These are phyloP conservation scores for Marasmius oreades DNA, from an alignment of 1,284 basidiomycete genomes.

Conservation along the genomic window DNA sequence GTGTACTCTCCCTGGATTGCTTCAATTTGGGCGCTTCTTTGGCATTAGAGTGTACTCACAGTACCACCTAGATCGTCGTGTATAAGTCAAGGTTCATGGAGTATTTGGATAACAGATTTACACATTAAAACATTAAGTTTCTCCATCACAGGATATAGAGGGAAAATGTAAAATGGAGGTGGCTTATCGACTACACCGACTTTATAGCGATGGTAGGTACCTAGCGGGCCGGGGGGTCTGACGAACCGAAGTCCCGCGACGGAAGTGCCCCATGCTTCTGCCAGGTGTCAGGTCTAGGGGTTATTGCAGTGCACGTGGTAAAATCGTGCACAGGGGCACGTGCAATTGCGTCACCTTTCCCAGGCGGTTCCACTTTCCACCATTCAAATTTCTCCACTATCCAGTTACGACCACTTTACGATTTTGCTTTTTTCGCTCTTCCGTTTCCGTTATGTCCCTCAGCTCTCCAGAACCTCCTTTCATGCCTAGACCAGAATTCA, in stretches of 20 bases:
- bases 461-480: conserved; percentile 42
- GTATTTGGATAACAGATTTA: conserved; percentile 29
- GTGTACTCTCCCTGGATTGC: conserved; percentile 78
- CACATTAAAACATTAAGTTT: conserved; percentile 77
- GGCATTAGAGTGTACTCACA: conserved; percentile 30
- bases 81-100: background rate
- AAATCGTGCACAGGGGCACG: background rate
- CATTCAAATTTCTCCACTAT: conserved; percentile 6
- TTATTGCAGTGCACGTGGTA: too few relatives aligned
- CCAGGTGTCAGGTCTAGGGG: too few relatives aligned
- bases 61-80: conserved; percentile 52
- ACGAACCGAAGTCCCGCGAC: too few relatives aligned
- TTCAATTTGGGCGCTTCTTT: background rate
- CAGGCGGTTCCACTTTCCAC: background rate
- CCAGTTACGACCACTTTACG: conserved; percentile 9
- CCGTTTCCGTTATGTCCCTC: conserved; percentile 15
- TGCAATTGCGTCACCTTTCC: conserved; percentile 2
- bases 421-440: conserved; percentile 2
- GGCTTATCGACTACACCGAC: background rate
- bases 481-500: conserved; percentile 66
- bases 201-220: background rate
- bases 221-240: too few relatives aligned
- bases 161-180: conserved; percentile 1
- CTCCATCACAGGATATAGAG: conserved; percentile 29
- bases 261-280: too few relatives aligned